Base-by-base conservation (phyloP, 306 rosid species). In the Pyrus pyrifolia region DNA sequence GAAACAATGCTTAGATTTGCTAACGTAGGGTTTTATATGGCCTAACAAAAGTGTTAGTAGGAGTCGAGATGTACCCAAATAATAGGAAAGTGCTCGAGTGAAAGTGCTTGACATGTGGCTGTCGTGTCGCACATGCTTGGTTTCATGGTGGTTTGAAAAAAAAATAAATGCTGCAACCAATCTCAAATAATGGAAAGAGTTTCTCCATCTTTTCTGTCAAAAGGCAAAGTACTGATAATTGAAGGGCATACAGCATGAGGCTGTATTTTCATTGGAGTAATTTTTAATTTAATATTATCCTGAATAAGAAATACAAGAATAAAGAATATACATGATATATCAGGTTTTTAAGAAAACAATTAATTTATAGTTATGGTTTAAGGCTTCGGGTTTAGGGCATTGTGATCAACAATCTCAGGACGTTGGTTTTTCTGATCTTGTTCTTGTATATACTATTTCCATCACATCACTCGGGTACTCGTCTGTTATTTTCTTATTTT, bases 71-170 rank as follows among this genome's bases (percentile, higher is more conserved):
- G 10, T 18, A 46, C 14, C 53, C 53, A 10, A 44, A 58, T 72
- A 59, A 27, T 60, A 60, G 68, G 58, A 44, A 60, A 60, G 77
- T 59, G 23, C 19, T 42, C 61, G 55, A 60, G 77, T 42, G 68
- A 27, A 38, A 17, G 38, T 59, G 18, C 3, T 8, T 8, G 11
- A 10, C 35, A 22, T 21, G 65, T 30, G 21, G 66, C 51, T 58
- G 35, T 72, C 12, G 67, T 58, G 35, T 72, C 12, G 67, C 67
- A 60, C 77, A 73, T 60, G 77, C 22, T 18, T 73, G 10, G n/a
- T 60, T 11, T 8, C 29, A 60, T 25, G 31, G 25, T 64, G 33
- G 67, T 60, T 38, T 60, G 11, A 17, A 58, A 22, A 59, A 55
- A 15, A 25, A 58, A 22, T 40, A 71, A 71, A 53, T 42, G 60